Conservation (phyloP, 257 asterid genomes). For the Misopates orontium region DNA sequence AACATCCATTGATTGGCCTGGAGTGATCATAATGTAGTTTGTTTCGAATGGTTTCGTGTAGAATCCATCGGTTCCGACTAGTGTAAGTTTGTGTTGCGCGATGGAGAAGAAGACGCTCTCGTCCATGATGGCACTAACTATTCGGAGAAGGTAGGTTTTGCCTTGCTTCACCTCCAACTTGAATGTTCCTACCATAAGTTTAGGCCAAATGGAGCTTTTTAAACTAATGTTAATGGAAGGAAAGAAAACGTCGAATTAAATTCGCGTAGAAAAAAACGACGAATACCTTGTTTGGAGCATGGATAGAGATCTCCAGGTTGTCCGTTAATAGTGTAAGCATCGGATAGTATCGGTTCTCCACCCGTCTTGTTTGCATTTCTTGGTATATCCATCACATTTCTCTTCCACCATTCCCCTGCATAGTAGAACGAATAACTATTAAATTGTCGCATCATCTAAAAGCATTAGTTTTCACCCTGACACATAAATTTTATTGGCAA, state of each 20-base stretch:
- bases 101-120: slow-evolving; percentile 43
- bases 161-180: slow-evolving; percentile 38
- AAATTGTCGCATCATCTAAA: too few species aligned
- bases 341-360: slow-evolving; percentile 49
- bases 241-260: not conserved
- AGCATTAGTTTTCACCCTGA: not conserved
- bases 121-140: slow-evolving; percentile 44
- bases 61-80: slow-evolving; percentile 49
- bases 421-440: not conserved
- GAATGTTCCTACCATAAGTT: slow-evolving; percentile 32
- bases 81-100: slow-evolving; percentile 38
- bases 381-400: slow-evolving; percentile 43
- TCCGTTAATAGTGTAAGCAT: slow-evolving; percentile 57
- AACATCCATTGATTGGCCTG: slow-evolving; percentile 49
- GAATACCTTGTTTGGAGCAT: slow-evolving; percentile 52
- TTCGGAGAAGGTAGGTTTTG: slow-evolving; percentile 40
- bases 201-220: not conserved
- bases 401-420: slow-evolving; percentile 63
- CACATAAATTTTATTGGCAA: not conserved
- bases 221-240: not conserved
- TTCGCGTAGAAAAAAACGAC: too few species aligned
- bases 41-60: slow-evolving; percentile 44
- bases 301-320: slow-evolving; percentile 57
- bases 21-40: slow-evolving; percentile 44
- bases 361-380: slow-evolving; percentile 49